phyloP scores from a whole-genome alignment of 345 rosid species.

The Brassica rapa region DNA sequence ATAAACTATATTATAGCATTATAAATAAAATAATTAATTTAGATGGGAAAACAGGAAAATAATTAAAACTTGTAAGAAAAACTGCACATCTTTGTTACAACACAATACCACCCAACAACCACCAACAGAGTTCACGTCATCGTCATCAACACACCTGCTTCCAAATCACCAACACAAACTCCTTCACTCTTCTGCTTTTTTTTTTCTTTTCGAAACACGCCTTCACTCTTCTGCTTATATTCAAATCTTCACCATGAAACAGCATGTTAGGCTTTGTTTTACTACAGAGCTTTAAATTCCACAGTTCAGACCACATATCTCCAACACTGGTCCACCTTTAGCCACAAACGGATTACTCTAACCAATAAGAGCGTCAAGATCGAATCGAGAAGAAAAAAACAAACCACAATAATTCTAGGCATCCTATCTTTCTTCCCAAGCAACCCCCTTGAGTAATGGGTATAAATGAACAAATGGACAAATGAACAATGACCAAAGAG shows the following conservation, averaged over 20 bases:
- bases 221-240: not conserved
- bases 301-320: conserved; percentile 84
- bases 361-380: conserved; percentile 92
- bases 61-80: not conserved
- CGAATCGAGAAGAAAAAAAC: conserved; percentile 89
- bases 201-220: not conserved
- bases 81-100: conserved; percentile 33
- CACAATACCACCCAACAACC: conserved; percentile 18
- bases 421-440: conserved; percentile 90
- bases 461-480: conserved; percentile 35
- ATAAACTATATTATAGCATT: no score
- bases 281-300: conserved; percentile 44
- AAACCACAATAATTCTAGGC: conserved; percentile 88
- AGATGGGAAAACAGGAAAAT: no score
- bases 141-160: conserved; percentile 20
- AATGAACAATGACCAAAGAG: conserved; percentile 89
- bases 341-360: conserved; percentile 84
- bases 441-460: conserved; percentile 87
- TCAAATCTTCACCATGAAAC: not conserved
- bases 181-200: conserved; percentile 1
- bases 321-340: conserved; percentile 80
- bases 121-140: conserved; percentile 10
- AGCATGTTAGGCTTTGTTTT: not conserved
- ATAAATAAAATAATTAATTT: no score
- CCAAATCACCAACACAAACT: conserved; percentile 11